phyloP scores from a whole-genome alignment of 768 basidiomycete species.

The Agaricus sinodeliciosus region DNA sequence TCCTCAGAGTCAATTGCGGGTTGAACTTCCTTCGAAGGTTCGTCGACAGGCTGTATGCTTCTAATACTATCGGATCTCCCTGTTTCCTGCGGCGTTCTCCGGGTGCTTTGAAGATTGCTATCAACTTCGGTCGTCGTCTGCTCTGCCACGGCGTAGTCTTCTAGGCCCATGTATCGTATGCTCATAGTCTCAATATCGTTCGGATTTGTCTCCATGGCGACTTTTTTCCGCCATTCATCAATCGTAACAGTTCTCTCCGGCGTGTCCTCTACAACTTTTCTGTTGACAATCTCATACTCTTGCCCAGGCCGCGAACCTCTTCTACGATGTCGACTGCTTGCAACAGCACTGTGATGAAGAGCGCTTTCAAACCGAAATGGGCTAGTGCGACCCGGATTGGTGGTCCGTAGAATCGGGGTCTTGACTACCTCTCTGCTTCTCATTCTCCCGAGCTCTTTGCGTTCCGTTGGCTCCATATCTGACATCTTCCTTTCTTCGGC shows the following conservation, averaged over 20 bases:
- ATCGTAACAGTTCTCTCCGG: conserved; percentile 48
- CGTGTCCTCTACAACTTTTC: conserved; percentile 39
- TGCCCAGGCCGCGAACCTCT: conserved; percentile 24
- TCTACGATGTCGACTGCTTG: background rate
- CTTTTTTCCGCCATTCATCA: conserved; percentile 50
- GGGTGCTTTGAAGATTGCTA: conserved; percentile 8
- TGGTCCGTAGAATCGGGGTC: conserved; percentile 1
- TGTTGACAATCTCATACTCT: conserved; percentile 36
- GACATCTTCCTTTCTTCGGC: conserved; percentile 3
- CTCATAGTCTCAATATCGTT: conserved; percentile 34
- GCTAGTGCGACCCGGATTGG: background rate
- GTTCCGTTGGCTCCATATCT: background rate
- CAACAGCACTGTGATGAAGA: conserved; percentile 11
- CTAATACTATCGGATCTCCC: conserved; percentile 6
- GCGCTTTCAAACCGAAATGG: conserved; percentile 14
- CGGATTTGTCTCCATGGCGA: conserved; percentile 31
- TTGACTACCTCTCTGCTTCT: conserved; percentile 8
- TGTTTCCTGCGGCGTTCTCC: conserved; percentile 5
- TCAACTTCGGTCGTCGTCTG: conserved; percentile 11
- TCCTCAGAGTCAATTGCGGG: background rate
- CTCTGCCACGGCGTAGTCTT: conserved; percentile 16
- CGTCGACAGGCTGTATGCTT: conserved; percentile 7
- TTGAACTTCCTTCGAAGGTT: conserved; percentile 6
- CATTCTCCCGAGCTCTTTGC: conserved; percentile 12
- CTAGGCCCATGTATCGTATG: conserved; percentile 36